Conservation (phyloP, 148 eudicot genomes). For the Cornus controversa region DNA sequence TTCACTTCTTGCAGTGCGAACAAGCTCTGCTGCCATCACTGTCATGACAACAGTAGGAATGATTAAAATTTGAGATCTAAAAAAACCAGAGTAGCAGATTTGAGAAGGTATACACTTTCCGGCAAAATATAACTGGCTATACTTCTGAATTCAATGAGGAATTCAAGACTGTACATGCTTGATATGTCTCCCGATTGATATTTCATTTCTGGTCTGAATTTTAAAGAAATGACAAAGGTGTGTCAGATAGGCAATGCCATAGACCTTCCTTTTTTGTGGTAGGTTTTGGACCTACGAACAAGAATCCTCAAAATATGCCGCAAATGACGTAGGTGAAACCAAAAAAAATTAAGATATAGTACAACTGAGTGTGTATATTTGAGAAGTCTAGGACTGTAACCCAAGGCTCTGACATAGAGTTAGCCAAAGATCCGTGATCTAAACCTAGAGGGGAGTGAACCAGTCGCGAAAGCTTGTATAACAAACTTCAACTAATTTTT, state of each 20-base stretch:
- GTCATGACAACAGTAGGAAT: constrained; percentile 18
- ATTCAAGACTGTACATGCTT: too few species aligned
- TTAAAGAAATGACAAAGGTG: background rate
- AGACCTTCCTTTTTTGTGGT: background rate
- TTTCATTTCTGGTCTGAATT: background rate
- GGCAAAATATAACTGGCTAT: background rate
- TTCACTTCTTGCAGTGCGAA: constrained; percentile 73
- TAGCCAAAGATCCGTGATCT: too few species aligned
- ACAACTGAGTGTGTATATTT: too few species aligned
- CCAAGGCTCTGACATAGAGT: too few species aligned
- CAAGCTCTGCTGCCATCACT: constrained; percentile 99
- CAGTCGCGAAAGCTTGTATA: too few species aligned
- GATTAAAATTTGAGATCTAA: background rate
- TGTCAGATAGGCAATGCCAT: background rate
- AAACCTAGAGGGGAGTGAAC: too few species aligned
- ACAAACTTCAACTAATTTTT: too few species aligned
- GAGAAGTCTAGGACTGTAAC: too few species aligned
- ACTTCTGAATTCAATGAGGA: background rate
- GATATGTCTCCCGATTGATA: background rate
- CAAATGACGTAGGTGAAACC: too few species aligned
- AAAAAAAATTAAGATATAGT: too few species aligned
- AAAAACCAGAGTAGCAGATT: background rate
- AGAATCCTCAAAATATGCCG: background rate
- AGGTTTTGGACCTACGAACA: background rate
- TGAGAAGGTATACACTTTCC: background rate